These are phyloP conservation scores for Rhizopus stolonifer DNA, from an alignment of 371 early-diverging fungal species.

Conservation along the genomic window DNA sequence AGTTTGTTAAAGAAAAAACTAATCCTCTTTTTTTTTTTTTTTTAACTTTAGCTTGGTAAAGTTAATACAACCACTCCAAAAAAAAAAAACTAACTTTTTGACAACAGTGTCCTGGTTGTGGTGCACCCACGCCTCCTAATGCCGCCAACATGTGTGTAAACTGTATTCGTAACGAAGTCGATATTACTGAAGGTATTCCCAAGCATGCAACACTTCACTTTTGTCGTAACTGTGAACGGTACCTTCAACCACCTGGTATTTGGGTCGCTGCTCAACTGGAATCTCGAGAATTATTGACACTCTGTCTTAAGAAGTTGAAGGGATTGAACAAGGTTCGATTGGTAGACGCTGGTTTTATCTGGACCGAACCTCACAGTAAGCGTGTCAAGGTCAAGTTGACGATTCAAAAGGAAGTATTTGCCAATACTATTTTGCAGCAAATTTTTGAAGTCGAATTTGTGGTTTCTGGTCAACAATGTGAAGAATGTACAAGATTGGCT, in stretches of 20 bases:
- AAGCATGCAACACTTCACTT: constrained; percentile 92
- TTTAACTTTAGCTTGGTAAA: constrained; percentile 22
- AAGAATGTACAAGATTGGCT: constrained; percentile 96
- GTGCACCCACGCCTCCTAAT: constrained; percentile 95
- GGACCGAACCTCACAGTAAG: constrained; percentile 98
- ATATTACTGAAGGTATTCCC: constrained; percentile 98
- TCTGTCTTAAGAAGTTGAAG: constrained; percentile 93
- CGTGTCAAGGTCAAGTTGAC: constrained; percentile 96
- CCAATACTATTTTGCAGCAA: constrained; percentile 94
- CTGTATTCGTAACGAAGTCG: constrained; percentile 95
- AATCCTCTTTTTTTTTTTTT: not conserved
- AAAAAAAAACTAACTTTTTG: no score
- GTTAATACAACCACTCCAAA: no score
- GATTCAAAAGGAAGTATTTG: constrained; percentile 97
- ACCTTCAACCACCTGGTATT: constrained; percentile 92
- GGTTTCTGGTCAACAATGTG: constrained; percentile 94
- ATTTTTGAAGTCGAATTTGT: constrained; percentile 93
- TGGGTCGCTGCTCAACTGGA: constrained; percentile 94
- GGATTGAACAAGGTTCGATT: constrained; percentile 93
- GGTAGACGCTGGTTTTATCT: constrained; percentile 97
- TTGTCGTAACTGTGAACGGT: constrained; percentile 97
- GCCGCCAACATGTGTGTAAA: constrained; percentile 98
- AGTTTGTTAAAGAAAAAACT: not conserved
- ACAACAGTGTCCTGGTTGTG: constrained; percentile 91
- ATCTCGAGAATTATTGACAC: constrained; percentile 90